phyloP scores from a whole-genome alignment of 202 grass and related monocot genomes.

The Alloteropsis angusta region DNA sequence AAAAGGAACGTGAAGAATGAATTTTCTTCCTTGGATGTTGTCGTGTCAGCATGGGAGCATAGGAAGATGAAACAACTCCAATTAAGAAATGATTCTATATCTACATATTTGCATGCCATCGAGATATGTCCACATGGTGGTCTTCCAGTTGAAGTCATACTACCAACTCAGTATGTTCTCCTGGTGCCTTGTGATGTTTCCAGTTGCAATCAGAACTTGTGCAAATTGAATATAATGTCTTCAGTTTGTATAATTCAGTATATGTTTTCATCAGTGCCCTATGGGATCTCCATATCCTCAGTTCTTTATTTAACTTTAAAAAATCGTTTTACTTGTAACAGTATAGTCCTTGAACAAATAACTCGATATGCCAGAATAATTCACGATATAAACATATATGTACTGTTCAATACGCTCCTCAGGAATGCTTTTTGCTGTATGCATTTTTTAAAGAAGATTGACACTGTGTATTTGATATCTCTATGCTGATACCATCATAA shows the following conservation, averaged over 20 bases:
- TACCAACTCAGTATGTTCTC: slow-evolving; percentile 32
- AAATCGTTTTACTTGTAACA: background rate
- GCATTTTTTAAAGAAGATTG: background rate
- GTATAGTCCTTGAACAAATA: background rate
- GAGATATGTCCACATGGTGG: slow-evolving; percentile 18
- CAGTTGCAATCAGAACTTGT: slow-evolving; percentile 20
- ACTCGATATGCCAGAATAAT: background rate
- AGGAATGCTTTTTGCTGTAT: background rate
- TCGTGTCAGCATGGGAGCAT: slow-evolving; percentile 35
- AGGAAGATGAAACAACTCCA: slow-evolving; percentile 37
- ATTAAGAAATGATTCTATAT: slow-evolving; percentile 32
- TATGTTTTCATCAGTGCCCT: background rate
- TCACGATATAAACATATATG: background rate
- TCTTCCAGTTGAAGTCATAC: slow-evolving; percentile 37
- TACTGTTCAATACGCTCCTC: background rate
- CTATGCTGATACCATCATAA: slow-evolving; percentile 19
- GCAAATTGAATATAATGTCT: slow-evolving; percentile 1
- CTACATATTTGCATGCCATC: slow-evolving; percentile 28
- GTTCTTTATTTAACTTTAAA: background rate
- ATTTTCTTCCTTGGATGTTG: slow-evolving; percentile 38
- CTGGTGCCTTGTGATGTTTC: slow-evolving; percentile 16
- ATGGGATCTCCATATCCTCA: background rate
- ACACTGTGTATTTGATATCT: background rate
- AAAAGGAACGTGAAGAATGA: slow-evolving; percentile 36
- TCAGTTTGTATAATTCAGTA: background rate